Evolutionary conservation across 257 asterid species (phyloP), one percentile per base, ranked within the genome.

Genomic region (Coffea eugenioides): DNA sequence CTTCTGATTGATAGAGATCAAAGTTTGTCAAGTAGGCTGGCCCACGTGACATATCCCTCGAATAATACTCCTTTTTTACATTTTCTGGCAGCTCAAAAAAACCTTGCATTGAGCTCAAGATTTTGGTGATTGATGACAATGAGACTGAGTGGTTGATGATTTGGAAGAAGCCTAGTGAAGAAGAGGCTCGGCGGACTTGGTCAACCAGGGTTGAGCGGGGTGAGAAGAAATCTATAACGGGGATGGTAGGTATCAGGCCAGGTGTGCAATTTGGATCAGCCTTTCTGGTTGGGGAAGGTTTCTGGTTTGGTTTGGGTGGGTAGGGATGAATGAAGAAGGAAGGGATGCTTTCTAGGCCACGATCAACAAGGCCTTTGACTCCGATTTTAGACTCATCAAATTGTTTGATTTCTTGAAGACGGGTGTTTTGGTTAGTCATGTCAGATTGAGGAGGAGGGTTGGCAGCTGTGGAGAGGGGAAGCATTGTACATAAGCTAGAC

Each of bases 331-430:
- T 48, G 84, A 85, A 85, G 84, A 83, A 36, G 74, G 81, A 71
- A 18, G 90, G 88, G 0, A 83, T 81, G 48, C 84, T 16, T 16
- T 84, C 65, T 46, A 80, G 61, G 18, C 91, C 91, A 1, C 84
- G 80, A 41, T 85, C 89, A 4, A 85, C 86, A 10, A 88, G 76
- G 1, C 91, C 91, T 77, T 88, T 88, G 41, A 88, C 91, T 2
- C 89, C 91, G 20, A 72, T 71, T 77, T 88, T 88, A 36, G 88
- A 82, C 2, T 88, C 88, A 48, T 88, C 89, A 56, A 88, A 88
- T 70, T 77, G 64, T 68, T 80, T 83, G 36, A 88, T 57, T 39
- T 77, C 82, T 45, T 77, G 77, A 54, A 83, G 72, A 39, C 91
- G 85, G 79, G 72, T 71, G 36, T 15, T 68, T 23, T 23, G 71